Evolutionary conservation across 2,329 filamentous ascomycete genomes (phyloP).

Genomic region (Aspergillus chevalieri): DNA sequence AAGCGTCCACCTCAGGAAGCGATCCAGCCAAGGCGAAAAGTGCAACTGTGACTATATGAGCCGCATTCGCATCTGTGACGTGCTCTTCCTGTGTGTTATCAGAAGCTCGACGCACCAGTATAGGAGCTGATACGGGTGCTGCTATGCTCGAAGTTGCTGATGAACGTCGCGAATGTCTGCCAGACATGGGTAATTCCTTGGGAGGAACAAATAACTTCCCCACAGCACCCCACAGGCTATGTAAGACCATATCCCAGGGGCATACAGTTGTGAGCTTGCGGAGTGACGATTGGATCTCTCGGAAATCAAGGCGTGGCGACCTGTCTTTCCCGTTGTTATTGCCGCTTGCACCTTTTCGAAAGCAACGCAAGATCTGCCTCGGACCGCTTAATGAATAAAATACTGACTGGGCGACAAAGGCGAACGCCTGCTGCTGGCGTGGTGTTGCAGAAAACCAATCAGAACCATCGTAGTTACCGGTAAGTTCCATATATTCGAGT

Average conservation of each 20-base stretch:
- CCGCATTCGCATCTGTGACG: constrained; percentile 34
- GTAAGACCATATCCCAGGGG: constrained; percentile 36
- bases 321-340: background rate
- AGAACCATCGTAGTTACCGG: constrained; percentile 31
- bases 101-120: constrained; percentile 21
- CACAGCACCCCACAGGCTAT: constrained; percentile 37
- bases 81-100: constrained; percentile 25
- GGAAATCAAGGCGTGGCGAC: constrained; percentile 19
- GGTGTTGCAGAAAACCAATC: constrained; percentile 34
- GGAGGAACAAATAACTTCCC: constrained; percentile 37
- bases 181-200: constrained; percentile 26
- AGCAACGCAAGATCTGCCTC: constrained; percentile 36
- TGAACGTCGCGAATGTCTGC: constrained; percentile 25
- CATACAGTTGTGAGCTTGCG: constrained; percentile 32
- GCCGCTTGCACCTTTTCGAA: constrained; percentile 20
- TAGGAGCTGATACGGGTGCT: constrained; percentile 14
- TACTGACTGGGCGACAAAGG: constrained; percentile 41
- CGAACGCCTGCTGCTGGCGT: constrained; percentile 31
- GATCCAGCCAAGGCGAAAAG: constrained; percentile 34
- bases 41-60: constrained; percentile 32
- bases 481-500: constrained; percentile 29
- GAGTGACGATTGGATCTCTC: constrained; percentile 27
- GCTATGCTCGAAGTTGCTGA: constrained; percentile 22
- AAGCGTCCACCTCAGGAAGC: constrained; percentile 29
- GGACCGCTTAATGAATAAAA: constrained; percentile 39